These are phyloP conservation scores for Strigomonas culicis DNA, from an alignment of 208 protist species.

Conservation along the genomic window DNA sequence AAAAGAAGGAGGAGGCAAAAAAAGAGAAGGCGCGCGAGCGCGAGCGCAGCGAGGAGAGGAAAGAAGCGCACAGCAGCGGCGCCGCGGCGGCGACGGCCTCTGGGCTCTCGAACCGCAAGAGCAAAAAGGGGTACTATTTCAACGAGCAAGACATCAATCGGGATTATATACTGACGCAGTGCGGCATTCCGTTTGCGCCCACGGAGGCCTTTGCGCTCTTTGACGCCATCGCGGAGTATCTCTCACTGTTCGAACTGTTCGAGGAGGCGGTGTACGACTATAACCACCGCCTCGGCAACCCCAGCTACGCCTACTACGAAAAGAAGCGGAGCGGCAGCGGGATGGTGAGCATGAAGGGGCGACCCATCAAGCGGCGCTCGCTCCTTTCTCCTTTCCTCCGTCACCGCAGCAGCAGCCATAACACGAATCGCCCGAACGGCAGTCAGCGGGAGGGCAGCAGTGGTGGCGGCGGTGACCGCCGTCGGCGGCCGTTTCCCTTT, in stretches of 20 bases:
- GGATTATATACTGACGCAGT: background rate
- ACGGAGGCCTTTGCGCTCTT: conserved; percentile 51
- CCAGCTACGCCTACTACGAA: background rate
- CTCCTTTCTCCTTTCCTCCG: background rate
- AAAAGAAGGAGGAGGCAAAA: background rate
- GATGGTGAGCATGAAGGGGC: background rate
- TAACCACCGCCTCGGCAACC: background rate
- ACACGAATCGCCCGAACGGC: background rate
- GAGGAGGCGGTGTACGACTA: conserved; percentile 15
- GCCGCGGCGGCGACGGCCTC: too few species aligned
- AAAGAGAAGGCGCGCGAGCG: background rate
- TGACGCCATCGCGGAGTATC: conserved; percentile 53
- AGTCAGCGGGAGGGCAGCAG: background rate
- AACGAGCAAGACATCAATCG: background rate
- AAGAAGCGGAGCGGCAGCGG: background rate
- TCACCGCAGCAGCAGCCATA: conserved; percentile 2
- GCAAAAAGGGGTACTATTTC: conserved; percentile 7
- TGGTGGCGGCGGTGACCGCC: background rate
- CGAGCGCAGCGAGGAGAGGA: background rate
- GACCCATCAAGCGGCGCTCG: background rate
- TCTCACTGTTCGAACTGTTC: conserved; percentile 27
- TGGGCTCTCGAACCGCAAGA: background rate
- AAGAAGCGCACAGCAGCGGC: background rate
- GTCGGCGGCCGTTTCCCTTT: background rate
- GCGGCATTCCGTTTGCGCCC: conserved; percentile 27